Evolutionary conservation across 1,284 basidiomycete species (phyloP), one percentile per base, ranked within the genome.

Genomic region (Lignosus rhinocerotis): DNA sequence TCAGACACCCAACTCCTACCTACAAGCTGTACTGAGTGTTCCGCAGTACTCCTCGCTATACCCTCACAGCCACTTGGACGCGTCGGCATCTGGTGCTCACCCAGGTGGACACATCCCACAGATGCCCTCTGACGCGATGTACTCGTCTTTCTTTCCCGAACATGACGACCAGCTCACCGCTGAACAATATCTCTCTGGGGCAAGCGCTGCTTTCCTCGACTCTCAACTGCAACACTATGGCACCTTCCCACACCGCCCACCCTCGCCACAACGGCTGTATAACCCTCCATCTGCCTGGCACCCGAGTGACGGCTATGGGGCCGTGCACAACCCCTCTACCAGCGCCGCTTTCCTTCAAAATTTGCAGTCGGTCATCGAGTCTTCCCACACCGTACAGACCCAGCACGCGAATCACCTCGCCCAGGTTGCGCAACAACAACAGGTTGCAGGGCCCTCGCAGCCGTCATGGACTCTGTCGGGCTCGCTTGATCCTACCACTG

Each of bases 401-500:
- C 59, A 63, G 41, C 63, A 60, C 12, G 51, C 51, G 30, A 41
- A 36, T 17, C 36, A 25, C 21, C 38, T 45, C 17, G 34, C 41
- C 2, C 46, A 56, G 6, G 42, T 21, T n/a, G 48, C 54, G 7
- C 11, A 46, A 5, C 53, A 47, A 38, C 56, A 45, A 19, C 8
- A 56, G 5, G 6, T 45, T 10, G 53, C 61, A 2, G 32, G 36
- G 2, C 44, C 44, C 12, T 55, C 61, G 5, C 56, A 60, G 21
- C 62, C 66, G 2, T 59, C 65, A 6, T 73, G 77, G 60, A 71
- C 78, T 1, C 75, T 85, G 31, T 79, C 81, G 0, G 85, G 85
- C 33, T 83, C 83, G 0, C 75, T 87, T 19, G 83, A 87, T 66
- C 80, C 80, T 2, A 61, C 75, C 6, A 86, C 85, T 0, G 83